Evolutionary conservation across 495 filamentous ascomycete species (phyloP), one percentile per base, ranked within the genome.

Genomic region (Penicillium macrosclerotiorum): DNA sequence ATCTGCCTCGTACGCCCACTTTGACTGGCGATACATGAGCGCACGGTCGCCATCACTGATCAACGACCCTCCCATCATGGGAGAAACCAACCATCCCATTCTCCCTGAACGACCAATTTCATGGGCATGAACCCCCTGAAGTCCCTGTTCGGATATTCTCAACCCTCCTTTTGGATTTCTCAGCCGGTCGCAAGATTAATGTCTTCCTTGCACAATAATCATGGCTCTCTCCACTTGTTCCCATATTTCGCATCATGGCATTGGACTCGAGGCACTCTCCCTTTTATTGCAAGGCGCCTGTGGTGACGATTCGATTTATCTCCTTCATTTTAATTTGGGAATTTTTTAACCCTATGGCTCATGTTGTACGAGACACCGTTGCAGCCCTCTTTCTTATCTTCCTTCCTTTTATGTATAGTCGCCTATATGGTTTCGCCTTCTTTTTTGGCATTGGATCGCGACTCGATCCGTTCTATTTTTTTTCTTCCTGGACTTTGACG

Each of bases 331-430:
- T 47, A 47, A 53, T 42, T 25, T 37, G 33, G 45, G 51, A 50
- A 38, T 29, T 41, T 9, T 43, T 44, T 49, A 38, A n/a, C 44
- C 40, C 19, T 24, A 42, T 37, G 51, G 46, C 44, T 43, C 30
- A 60, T 47, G 47, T 47, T 60, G 48, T 55, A 59, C 50, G 59
- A 63, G 45, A 60, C 45, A 63, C 47, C 56, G 39, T 52, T 23
- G 23, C 50, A 54, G 35, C 47, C 43, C 34, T 42, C 45, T 49
- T 32, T 39, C 17, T 44, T 37, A 51, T 48, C 9, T 32, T 38
- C 42, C 17, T 36, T 30, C 26, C 30, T n/a, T n/a, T n/a, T n/a
- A 30, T 51, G 36, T 42, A 29, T 29, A 9, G 17, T 9, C 37
- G 31, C 24, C 50, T 30, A 31, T 11, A 31, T 19, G 22, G 20